Percentiles rank a stretch among this genome's conserved stretches.
phyloP scores from a whole-genome alignment of 306 rosid genomes.

The Pueraria montana region DNA sequence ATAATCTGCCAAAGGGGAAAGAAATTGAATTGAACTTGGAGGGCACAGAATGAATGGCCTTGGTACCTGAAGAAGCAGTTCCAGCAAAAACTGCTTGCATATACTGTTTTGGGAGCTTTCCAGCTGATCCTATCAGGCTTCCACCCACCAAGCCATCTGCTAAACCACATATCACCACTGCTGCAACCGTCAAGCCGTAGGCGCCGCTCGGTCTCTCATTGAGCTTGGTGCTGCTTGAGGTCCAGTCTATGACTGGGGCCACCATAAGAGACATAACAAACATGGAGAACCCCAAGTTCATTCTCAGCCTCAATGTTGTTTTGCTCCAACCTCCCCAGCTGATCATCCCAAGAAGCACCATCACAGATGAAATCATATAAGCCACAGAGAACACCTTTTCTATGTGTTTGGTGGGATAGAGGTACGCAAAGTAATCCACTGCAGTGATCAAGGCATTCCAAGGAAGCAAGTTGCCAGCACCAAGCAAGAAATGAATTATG shows the following conservation, averaged over 20 bases:
- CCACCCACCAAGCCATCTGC: slow-evolving; percentile 91
- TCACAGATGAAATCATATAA: slow-evolving; percentile 67
- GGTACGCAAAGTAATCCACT: slow-evolving; percentile 84
- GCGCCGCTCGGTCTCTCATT: slow-evolving; percentile 56
- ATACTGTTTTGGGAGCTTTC: slow-evolving; percentile 84
- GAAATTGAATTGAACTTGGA: slow-evolving; percentile 39
- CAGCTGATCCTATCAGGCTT: slow-evolving; percentile 95
- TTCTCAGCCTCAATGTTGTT: slow-evolving; percentile 63
- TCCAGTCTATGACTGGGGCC: slow-evolving; percentile 75
- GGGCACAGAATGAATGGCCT: slow-evolving; percentile 11
- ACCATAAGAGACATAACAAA: slow-evolving; percentile 73
- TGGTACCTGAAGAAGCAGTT: slow-evolving; percentile 91
- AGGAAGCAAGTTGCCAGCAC: slow-evolving; percentile 91
- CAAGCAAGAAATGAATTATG: slow-evolving; percentile 88
- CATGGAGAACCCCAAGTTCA: slow-evolving; percentile 63
- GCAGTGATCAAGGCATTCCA: slow-evolving; percentile 99
- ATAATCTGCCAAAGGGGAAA: slow-evolving; percentile 31
- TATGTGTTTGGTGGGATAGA: slow-evolving; percentile 75
- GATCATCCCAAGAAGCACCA: slow-evolving; percentile 70
- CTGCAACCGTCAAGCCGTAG: slow-evolving; percentile 60
- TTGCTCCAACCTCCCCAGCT: slow-evolving; percentile 75
- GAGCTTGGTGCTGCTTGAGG: slow-evolving; percentile 39
- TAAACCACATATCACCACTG: slow-evolving; percentile 55
- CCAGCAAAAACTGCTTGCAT: slow-evolving; percentile 99
- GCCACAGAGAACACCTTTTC: slow-evolving; percentile 92